Conservation (phyloP, 805 yeast genomes). For the Babjeviella inositovora region DNA sequence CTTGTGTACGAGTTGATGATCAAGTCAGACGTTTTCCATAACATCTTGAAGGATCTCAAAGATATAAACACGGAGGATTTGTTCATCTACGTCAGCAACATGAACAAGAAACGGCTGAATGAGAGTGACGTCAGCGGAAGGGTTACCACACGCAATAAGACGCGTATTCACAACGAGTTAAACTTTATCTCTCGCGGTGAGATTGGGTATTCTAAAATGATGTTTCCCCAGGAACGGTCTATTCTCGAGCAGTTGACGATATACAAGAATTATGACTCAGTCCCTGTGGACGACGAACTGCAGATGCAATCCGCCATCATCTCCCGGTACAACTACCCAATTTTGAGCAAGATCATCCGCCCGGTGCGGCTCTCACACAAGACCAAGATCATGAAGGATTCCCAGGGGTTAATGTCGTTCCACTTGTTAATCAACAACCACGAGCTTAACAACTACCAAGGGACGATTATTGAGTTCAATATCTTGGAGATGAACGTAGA, state of each 20-base stretch:
- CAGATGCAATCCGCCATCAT: slow-evolving; percentile 7
- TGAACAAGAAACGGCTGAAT: slow-evolving; percentile 2
- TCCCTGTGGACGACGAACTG: background rate
- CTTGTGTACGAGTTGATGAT: slow-evolving; percentile 13
- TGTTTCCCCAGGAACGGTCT: slow-evolving; percentile 20
- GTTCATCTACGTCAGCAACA: slow-evolving; percentile 13
- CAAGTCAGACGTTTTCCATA: slow-evolving; percentile 18
- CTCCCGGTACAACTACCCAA: slow-evolving; percentile 14
- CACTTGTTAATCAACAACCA: slow-evolving; percentile 19
- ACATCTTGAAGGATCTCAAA: slow-evolving; percentile 16
- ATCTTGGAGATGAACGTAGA: slow-evolving; percentile 13
- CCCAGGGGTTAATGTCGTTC: slow-evolving; percentile 15
- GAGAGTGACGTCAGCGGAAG: too few species aligned
- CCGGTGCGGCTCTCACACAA: slow-evolving; percentile 20
- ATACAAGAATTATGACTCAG: slow-evolving; percentile 4
- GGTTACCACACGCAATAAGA: too few species aligned
- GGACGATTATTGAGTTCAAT: slow-evolving; percentile 20
- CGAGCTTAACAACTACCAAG: slow-evolving; percentile 11
- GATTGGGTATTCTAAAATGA: slow-evolving; percentile 21
- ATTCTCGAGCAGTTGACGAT: slow-evolving; percentile 17
- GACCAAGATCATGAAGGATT: slow-evolving; percentile 19
- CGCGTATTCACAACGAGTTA: too few species aligned
- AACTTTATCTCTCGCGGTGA: slow-evolving; percentile 21
- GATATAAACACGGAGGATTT: slow-evolving; percentile 18
- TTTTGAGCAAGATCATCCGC: slow-evolving; percentile 14